These are phyloP conservation scores for Spathaspora sp. DNA, from an alignment of 805 yeast genomes.

Conservation along the genomic window DNA sequence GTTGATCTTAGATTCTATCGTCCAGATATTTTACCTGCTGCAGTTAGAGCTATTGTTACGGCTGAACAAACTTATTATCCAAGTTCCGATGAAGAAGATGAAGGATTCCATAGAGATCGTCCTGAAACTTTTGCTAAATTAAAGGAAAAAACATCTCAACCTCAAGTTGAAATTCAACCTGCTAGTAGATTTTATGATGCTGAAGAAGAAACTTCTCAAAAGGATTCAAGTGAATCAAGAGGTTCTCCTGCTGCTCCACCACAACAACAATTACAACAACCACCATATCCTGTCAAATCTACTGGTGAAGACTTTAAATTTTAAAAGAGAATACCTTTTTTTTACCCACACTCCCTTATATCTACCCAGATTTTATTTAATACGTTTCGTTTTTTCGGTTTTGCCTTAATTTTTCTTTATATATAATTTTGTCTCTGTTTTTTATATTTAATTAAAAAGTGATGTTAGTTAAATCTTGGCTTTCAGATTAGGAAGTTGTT, in stretches of 20 bases:
- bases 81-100: constrained; percentile 22
- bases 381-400: background rate
- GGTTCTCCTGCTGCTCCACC: background rate
- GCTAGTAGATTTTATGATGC: background rate
- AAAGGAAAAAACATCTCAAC: background rate
- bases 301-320: background rate
- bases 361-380: background rate
- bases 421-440: background rate
- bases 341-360: too few relatives aligned
- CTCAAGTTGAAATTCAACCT: background rate
- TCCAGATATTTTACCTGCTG: constrained; percentile 54
- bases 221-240: background rate
- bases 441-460: background rate
- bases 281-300: background rate
- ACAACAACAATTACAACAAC: background rate
- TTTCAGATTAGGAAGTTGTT: background rate
- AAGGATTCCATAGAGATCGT: constrained; percentile 9
- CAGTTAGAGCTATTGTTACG: constrained; percentile 37
- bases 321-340: background rate
- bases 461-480: background rate
- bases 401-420: background rate
- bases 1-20: constrained; percentile 77
- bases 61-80: constrained; percentile 38
- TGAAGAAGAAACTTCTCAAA: background rate
- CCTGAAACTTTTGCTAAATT: constrained; percentile 8